Conservation (phyloP, 257 asterid genomes). For the Echium plantagineum region DNA sequence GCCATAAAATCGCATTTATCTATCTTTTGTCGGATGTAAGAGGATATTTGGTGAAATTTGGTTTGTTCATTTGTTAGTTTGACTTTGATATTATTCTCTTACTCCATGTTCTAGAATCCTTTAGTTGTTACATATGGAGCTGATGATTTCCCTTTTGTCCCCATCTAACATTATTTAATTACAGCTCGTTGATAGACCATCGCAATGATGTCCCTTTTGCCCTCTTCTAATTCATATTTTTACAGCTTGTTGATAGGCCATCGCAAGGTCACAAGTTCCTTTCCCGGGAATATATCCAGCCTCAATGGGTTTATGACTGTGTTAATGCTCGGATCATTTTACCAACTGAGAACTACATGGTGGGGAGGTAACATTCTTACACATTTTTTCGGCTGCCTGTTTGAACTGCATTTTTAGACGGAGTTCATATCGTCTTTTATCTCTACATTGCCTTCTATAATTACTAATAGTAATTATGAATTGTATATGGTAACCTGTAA, state of each 20-base stretch:
- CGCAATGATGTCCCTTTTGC: conserved; percentile 17
- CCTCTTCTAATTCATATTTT: neutral
- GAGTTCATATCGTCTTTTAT: neutral
- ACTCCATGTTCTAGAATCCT: no score
- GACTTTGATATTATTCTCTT: no score
- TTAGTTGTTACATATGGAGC: no score
- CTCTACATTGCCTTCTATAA: neutral
- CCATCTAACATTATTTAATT: no score
- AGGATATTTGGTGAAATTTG: no score
- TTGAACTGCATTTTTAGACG: neutral
- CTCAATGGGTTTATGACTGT: conserved; percentile 94
- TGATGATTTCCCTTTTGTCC: no score
- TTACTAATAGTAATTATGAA: neutral
- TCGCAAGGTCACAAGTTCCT: conserved; percentile 67
- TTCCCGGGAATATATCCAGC: conserved; percentile 85
- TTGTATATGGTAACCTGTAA: neutral
- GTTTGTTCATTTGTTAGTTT: no score
- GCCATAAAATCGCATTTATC: no score
- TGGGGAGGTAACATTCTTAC: conserved; percentile 5
- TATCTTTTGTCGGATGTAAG: no score
- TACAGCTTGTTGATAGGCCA: conserved; percentile 93
- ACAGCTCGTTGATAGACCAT: conserved; percentile 90
- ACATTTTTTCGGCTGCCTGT: neutral
- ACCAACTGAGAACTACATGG: conserved; percentile 65
- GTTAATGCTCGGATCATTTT: conserved; percentile 70